Percentiles rank a stretch among this genome's conserved stretches.
phyloP scores from a whole-genome alignment of 129 eudicot genomes.

The Scalesia atractyloides region DNA sequence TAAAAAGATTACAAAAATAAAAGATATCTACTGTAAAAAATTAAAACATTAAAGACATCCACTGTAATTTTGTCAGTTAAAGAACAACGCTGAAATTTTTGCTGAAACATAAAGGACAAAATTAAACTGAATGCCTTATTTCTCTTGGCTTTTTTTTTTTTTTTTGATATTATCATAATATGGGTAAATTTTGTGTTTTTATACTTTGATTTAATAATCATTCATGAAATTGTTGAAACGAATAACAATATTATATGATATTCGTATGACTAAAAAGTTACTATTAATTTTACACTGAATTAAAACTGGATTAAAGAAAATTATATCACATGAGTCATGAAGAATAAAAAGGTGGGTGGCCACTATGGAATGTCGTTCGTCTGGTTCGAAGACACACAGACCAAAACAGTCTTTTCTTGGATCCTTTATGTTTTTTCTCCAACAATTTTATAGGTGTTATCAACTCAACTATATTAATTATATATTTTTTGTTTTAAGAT shows the following conservation, averaged over 20 bases:
- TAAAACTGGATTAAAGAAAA: background rate
- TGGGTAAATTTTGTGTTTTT: too few species aligned
- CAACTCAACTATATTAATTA: conserved; percentile 23
- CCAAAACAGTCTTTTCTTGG: conserved; percentile 36
- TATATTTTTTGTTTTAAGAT: background rate
- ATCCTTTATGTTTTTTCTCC: conserved; percentile 44
- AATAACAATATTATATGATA: background rate
- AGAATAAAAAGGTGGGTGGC: conserved; percentile 20
- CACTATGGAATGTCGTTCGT: conserved; percentile 58
- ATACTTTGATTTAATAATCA: too few species aligned
- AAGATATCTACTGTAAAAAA: too few species aligned
- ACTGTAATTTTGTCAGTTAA: too few species aligned
- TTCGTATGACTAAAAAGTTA: background rate
- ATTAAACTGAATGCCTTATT: too few species aligned
- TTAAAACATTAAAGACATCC: too few species aligned
- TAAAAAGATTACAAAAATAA: too few species aligned
- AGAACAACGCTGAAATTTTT: too few species aligned
- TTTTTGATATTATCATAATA: too few species aligned
- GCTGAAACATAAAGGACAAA: too few species aligned
- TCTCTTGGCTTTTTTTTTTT: too few species aligned
- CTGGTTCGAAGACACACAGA: conserved; percentile 59
- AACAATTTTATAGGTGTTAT: conserved; percentile 36
- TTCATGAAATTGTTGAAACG: too few species aligned
- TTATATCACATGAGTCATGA: background rate
- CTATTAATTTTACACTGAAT: background rate